Conservation (phyloP, 306 rosid species). For the Macrotyloma uniflorum region DNA sequence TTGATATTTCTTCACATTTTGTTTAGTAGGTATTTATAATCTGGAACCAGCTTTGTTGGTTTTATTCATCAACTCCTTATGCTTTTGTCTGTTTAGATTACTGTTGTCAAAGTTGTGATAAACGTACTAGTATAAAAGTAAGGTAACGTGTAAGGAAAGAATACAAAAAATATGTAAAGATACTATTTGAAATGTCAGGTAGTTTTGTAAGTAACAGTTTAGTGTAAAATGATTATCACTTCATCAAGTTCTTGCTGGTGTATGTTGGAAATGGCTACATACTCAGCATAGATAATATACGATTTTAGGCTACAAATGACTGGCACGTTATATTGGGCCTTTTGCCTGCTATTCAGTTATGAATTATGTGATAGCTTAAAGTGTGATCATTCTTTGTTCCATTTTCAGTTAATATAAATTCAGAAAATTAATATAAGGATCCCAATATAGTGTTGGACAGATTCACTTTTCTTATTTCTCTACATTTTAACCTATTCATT, state of each 20-base stretch:
- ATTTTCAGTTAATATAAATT: not conserved
- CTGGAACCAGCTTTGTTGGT: slow-evolving; percentile 28
- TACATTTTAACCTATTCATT: not conserved
- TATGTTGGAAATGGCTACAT: not conserved
- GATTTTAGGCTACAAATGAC: not conserved
- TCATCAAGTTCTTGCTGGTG: not conserved
- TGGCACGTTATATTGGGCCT: not conserved
- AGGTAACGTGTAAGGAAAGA: not conserved
- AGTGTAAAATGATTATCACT: not conserved
- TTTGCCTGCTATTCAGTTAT: not conserved
- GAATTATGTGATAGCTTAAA: slow-evolving; percentile 10
- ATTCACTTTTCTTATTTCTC: slow-evolving; percentile 7
- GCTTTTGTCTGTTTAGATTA: not conserved
- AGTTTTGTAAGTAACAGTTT: not conserved
- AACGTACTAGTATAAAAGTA: not conserved
- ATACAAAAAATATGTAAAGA: not conserved
- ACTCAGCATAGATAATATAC: slow-evolving; percentile 14
- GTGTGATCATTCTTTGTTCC: not conserved
- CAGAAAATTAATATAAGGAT: slow-evolving; percentile 7
- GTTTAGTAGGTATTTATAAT: not conserved
- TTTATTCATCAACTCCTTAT: slow-evolving; percentile 3
- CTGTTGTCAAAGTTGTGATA: slow-evolving; percentile 20
- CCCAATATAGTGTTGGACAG: slow-evolving; percentile 8
- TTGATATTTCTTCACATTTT: slow-evolving; percentile 1
- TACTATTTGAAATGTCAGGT: slow-evolving; percentile 3